phyloP scores from a whole-genome alignment of 805 yeast genomes.

The Debaryomyces castellii region DNA sequence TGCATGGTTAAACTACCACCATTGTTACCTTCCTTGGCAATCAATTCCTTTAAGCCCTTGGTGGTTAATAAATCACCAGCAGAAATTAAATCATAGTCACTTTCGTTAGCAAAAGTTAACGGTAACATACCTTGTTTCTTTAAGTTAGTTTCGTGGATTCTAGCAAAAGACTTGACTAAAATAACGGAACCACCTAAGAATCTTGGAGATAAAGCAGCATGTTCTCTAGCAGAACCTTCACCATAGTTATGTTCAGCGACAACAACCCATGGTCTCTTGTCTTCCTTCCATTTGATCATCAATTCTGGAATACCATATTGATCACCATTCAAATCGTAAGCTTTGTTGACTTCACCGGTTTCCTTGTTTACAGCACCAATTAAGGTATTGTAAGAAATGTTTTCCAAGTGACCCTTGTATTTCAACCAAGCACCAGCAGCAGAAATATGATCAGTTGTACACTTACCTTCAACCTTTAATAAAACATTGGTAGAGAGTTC shows the following conservation, averaged over 20 bases:
- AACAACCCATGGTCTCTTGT: constrained; percentile 84
- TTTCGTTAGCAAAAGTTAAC: constrained; percentile 84
- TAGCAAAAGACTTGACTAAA: constrained; percentile 91
- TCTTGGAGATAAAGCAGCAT: constrained; percentile 94
- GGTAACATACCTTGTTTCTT: constrained; percentile 99
- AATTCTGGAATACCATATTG: constrained; percentile 86
- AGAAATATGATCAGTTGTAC: constrained; percentile 97
- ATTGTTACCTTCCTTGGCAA: constrained; percentile 79
- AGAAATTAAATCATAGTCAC: constrained; percentile 78
- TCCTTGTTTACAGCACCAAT: constrained; percentile 97
- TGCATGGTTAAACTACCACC: constrained; percentile 76
- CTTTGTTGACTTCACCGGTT: constrained; percentile 92
- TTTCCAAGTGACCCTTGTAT: constrained; percentile 96
- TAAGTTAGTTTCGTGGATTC: constrained; percentile 97
- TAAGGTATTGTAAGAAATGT: constrained; percentile 90
- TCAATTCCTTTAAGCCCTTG: constrained; percentile 68
- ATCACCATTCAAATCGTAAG: constrained; percentile 81
- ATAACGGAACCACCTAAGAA: constrained; percentile 90
- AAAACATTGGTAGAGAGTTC: constrained; percentile 77
- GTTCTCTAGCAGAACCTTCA: constrained; percentile 99
- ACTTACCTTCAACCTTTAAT: constrained; percentile 93
- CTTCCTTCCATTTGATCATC: constrained; percentile 93
- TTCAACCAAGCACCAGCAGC: constrained; percentile 99
- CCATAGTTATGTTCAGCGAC: constrained; percentile 98
- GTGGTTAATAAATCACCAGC: constrained; percentile 81